Evolutionary conservation across 805 yeast species (phyloP).

Genomic region (Saturnispora halmiae): DNA sequence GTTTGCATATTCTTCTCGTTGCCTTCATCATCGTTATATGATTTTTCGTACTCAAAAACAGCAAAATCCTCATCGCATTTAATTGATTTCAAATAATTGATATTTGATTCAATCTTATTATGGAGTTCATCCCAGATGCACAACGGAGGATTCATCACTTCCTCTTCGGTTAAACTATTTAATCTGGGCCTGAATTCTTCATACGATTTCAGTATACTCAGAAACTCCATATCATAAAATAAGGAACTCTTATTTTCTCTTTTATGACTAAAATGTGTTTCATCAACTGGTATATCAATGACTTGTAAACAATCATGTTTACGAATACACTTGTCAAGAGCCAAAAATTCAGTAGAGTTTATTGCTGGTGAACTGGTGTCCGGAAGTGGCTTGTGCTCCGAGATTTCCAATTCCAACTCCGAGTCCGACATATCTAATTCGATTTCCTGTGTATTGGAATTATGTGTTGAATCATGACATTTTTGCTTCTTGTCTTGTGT

Average conservation of each 20-base stretch:
- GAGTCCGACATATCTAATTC: slow-evolving; percentile 10
- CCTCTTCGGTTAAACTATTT: neutral
- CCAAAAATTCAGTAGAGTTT: slow-evolving; percentile 42
- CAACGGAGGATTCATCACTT: slow-evolving; percentile 1
- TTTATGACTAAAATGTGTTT: slow-evolving; percentile 3
- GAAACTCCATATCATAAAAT: slow-evolving; percentile 3
- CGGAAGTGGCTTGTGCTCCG: no score
- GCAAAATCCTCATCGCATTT: no score
- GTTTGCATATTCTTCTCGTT: no score
- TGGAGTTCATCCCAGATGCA: neutral
- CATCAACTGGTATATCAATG: slow-evolving; percentile 29
- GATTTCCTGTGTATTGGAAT: slow-evolving; percentile 18
- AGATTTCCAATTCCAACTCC: no score
- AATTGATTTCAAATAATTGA: no score
- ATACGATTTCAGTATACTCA: slow-evolving; percentile 45
- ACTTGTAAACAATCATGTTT: slow-evolving; percentile 49
- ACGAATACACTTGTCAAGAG: slow-evolving; percentile 80
- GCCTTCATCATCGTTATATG: no score
- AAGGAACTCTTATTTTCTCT: neutral
- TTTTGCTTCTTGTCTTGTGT: slow-evolving; percentile 11
- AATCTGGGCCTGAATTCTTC: slow-evolving; percentile 54
- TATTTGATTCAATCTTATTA: neutral
- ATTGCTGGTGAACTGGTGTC: no score
- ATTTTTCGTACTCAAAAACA: no score
- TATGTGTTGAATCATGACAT: no score